A percentile compares a stretch with the other conserved stretches of the same genome.
Evolutionary conservation across 305 asterid genomes (phyloP).

Genomic region (Fraxinus sp.): DNA sequence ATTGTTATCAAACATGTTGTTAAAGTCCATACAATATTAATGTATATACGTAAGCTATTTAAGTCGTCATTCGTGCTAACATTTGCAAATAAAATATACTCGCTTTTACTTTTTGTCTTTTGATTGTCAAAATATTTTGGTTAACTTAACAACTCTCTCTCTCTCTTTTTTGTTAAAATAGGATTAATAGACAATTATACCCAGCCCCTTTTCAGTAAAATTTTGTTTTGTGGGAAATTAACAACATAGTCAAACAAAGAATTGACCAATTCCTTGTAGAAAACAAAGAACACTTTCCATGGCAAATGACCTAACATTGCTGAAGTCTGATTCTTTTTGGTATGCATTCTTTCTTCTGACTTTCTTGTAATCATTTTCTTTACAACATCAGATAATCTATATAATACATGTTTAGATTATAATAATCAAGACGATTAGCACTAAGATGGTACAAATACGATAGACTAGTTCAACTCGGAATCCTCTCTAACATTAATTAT

Average conservation of each 20-base stretch:
- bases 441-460: background rate
- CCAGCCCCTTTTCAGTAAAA: background rate
- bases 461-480: slow-evolving; percentile 4
- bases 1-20: too few relatives aligned
- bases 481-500: slow-evolving; percentile 2
- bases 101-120: background rate
- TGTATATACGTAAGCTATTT: too few relatives aligned
- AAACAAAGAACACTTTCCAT: slow-evolving; percentile 32
- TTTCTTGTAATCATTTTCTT: slow-evolving; percentile 28
- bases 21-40: background rate
- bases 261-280: slow-evolving; percentile 26
- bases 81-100: background rate
- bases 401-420: background rate
- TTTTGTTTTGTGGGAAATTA: background rate
- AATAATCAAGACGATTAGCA: background rate
- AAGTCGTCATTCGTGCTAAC: background rate
- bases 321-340: slow-evolving; percentile 16
- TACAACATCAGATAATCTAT: slow-evolving; percentile 14
- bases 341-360: slow-evolving; percentile 46
- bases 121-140: background rate
- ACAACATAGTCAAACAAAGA: background rate
- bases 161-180: background rate
- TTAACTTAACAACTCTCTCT: background rate
- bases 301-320: slow-evolving; percentile 29
- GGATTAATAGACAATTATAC: background rate